These are phyloP conservation scores for Lasiosphaeria hispida DNA, from an alignment of 495 filamentous ascomycete species.

Conservation along the genomic window DNA sequence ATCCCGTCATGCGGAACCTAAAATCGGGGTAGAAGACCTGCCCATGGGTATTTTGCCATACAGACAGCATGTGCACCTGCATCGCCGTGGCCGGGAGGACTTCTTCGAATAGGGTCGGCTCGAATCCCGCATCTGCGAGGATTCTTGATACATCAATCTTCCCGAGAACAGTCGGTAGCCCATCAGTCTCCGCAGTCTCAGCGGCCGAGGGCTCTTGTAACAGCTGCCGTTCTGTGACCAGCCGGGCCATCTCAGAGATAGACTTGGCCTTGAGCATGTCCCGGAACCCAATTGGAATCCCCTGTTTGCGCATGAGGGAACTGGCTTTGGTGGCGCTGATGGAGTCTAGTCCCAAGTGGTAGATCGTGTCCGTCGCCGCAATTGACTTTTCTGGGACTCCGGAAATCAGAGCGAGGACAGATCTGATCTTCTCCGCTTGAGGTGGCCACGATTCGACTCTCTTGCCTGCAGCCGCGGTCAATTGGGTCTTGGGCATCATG, in stretches of 20 bases:
- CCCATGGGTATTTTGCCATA: slow-evolving; percentile 63
- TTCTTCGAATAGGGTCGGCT: slow-evolving; percentile 46
- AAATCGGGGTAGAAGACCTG: slow-evolving; percentile 64
- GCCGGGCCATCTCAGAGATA: slow-evolving; percentile 51
- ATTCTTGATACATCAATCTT: slow-evolving; percentile 32
- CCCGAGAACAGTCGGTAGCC: slow-evolving; percentile 23
- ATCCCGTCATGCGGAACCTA: slow-evolving; percentile 43
- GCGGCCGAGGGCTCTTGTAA: background rate
- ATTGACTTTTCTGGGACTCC: slow-evolving; percentile 61
- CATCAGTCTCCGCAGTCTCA: no score
- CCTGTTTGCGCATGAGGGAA: slow-evolving; percentile 59
- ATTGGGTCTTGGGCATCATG: background rate
- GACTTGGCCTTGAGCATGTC: slow-evolving; percentile 65
- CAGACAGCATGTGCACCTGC: slow-evolving; percentile 67
- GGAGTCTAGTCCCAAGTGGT: slow-evolving; percentile 85
- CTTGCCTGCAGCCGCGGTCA: background rate
- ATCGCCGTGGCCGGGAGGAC: slow-evolving; percentile 65
- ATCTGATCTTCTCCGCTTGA: slow-evolving; percentile 53
- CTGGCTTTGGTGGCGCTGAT: slow-evolving; percentile 79
- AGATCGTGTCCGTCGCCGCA: slow-evolving; percentile 63
- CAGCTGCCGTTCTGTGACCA: background rate
- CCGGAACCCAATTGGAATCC: slow-evolving; percentile 58
- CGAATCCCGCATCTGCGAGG: slow-evolving; percentile 30
- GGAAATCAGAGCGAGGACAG: slow-evolving; percentile 63
- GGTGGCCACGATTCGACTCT: slow-evolving; percentile 35